Evolutionary conservation across 345 rosid genomes (phyloP).

Genomic region (Euphorbia lathyris): DNA sequence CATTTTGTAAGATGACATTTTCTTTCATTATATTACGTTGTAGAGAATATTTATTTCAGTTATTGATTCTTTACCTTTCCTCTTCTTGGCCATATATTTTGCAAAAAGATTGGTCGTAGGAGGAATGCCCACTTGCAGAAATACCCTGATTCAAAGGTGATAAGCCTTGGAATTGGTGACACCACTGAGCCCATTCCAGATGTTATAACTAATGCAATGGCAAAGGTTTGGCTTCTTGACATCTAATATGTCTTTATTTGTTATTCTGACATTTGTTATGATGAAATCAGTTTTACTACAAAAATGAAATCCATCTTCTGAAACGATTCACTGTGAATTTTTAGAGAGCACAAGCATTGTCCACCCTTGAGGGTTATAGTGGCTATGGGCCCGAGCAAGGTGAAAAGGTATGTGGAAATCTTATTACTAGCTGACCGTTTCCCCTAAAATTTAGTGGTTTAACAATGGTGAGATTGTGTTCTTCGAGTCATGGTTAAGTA

Average conservation of each 20-base stretch:
- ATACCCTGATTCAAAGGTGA: slow-evolving; percentile 81
- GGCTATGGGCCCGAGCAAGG: slow-evolving; percentile 99
- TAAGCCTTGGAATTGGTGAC: slow-evolving; percentile 96
- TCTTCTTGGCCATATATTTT: neutral
- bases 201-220: slow-evolving; percentile 78
- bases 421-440: neutral
- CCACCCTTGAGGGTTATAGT: slow-evolving; percentile 84
- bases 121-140: slow-evolving; percentile 76
- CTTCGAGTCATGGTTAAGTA: neutral
- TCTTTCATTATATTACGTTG: neutral
- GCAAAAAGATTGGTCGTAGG: slow-evolving; percentile 74
- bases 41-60: neutral
- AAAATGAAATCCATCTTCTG: neutral
- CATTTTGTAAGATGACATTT: neutral
- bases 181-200: slow-evolving; percentile 98
- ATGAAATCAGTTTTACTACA: no score
- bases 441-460: slow-evolving; percentile 4
- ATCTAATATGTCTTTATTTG: neutral
- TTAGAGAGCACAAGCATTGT: slow-evolving; percentile 67
- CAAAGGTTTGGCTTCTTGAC: slow-evolving; percentile 43
- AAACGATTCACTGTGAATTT: neutral
- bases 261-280: neutral
- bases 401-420: slow-evolving; percentile 57
- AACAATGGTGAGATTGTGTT: neutral
- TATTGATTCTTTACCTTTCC: neutral